phyloP scores from a whole-genome alignment of 495 filamentous ascomycete species.

The Penicillium taxi region DNA sequence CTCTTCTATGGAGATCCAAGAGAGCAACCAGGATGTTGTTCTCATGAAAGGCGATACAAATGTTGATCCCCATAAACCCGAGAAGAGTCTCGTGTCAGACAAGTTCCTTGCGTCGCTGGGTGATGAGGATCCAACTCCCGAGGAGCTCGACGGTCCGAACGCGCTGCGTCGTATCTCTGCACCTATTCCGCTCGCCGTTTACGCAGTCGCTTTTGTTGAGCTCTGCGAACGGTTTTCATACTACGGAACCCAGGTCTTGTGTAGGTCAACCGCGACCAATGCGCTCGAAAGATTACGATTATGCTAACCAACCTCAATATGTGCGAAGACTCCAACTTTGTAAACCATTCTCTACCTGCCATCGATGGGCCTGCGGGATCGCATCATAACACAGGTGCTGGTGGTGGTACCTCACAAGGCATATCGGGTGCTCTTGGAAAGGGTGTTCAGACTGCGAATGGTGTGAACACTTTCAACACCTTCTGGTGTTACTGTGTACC shows the following conservation, averaged over 20 bases:
- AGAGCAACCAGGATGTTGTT: not conserved
- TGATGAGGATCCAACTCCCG: constrained; percentile 14
- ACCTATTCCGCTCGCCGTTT: constrained; percentile 20
- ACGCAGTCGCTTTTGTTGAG: constrained; percentile 20
- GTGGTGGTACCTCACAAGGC: constrained; percentile 12
- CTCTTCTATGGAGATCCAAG: constrained; percentile 10
- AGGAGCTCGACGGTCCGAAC: constrained; percentile 9
- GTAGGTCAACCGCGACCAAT: constrained; percentile 7
- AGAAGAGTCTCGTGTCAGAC: constrained; percentile 13
- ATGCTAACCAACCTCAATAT: not conserved
- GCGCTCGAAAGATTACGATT: too few species aligned
- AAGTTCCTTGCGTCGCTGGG: constrained; percentile 8
- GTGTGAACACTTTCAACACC: constrained; percentile 43
- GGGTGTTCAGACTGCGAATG: constrained; percentile 15
- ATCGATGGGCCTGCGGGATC: constrained; percentile 16
- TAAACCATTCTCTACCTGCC: constrained; percentile 18
- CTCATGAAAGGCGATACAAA: not conserved
- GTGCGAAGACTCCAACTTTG: constrained; percentile 13
- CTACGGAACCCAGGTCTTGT: constrained; percentile 20
- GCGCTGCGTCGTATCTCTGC: constrained; percentile 18
- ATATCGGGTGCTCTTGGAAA: constrained; percentile 19
- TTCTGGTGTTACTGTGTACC: constrained; percentile 71
- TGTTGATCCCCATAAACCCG: constrained; percentile 2
- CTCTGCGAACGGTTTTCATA: constrained; percentile 24
- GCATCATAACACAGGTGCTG: constrained; percentile 17